A percentile compares a stretch with the other conserved stretches of the same genome.
Conservation (phyloP, 257 asterid genomes). For the Lycium barbarum region DNA sequence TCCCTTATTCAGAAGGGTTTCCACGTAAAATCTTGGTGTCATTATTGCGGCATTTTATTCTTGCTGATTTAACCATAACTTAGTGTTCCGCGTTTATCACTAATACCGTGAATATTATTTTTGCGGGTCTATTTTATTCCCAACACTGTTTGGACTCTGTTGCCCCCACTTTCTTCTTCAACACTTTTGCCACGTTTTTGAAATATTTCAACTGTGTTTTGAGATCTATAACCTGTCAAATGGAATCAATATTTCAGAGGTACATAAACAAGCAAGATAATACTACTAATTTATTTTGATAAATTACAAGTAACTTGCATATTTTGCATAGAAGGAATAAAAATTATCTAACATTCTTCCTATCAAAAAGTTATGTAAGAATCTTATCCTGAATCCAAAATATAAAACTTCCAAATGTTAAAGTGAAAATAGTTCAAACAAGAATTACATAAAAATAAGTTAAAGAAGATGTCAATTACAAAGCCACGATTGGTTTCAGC, state of each 20-base stretch:
- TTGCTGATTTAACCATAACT: too few relatives aligned
- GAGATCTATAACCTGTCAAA: background rate
- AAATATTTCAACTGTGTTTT: background rate
- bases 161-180: background rate
- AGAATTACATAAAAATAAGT: background rate
- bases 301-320: background rate
- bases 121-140: too few relatives aligned
- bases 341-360: background rate
- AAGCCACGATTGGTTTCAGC: constrained; percentile 3
- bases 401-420: too few relatives aligned
- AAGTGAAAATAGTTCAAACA: background rate
- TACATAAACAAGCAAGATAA: background rate
- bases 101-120: too few relatives aligned
- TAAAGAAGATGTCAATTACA: background rate
- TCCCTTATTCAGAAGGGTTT: too few relatives aligned
- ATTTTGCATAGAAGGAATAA: background rate
- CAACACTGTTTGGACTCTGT: background rate
- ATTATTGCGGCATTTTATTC: too few relatives aligned
- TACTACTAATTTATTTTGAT: too few relatives aligned
- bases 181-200: background rate
- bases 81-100: too few relatives aligned
- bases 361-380: background rate
- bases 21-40: too few relatives aligned
- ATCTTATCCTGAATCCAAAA: too few relatives aligned
- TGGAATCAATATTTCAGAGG: background rate